Evolutionary conservation across 1,284 basidiomycete genomes (phyloP).

Genomic region (Pseudozyma thailandica): DNA sequence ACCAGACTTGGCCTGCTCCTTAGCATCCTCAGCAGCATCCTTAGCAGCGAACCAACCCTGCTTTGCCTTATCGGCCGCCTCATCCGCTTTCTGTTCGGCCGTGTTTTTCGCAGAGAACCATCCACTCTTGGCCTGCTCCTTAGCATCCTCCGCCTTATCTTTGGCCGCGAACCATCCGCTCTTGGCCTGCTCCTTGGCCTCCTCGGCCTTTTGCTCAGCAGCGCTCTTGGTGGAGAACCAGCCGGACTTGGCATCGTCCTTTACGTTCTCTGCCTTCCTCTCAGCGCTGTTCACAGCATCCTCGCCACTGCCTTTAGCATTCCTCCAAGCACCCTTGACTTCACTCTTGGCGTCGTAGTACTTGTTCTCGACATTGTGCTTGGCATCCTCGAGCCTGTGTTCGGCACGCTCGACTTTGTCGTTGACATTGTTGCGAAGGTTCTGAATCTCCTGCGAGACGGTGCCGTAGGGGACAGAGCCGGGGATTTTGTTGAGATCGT

Average conservation of each 20-base stretch:
- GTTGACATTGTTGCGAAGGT: slow-evolving; percentile 28
- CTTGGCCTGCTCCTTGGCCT: slow-evolving; percentile 25
- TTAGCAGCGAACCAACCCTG: slow-evolving; percentile 37
- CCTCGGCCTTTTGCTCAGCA: slow-evolving; percentile 28
- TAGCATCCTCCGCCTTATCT: slow-evolving; percentile 26
- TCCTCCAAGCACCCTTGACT: slow-evolving; percentile 34
- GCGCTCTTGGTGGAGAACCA: slow-evolving; percentile 45
- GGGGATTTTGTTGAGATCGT: slow-evolving; percentile 29
- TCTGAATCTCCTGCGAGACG: slow-evolving; percentile 36
- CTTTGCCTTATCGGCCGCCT: slow-evolving; percentile 23
- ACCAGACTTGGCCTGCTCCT: slow-evolving; percentile 16
- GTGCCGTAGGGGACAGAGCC: slow-evolving; percentile 45
- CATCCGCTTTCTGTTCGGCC: slow-evolving; percentile 33
- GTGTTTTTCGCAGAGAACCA: slow-evolving; percentile 21
- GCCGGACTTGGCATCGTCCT: slow-evolving; percentile 33
- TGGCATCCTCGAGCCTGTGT: slow-evolving; percentile 27
- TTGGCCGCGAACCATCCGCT: slow-evolving; percentile 32
- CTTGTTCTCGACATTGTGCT: slow-evolving; percentile 26
- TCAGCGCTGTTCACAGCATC: slow-evolving; percentile 20
- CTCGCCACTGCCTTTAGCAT: slow-evolving; percentile 26
- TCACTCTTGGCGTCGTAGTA: slow-evolving; percentile 30
- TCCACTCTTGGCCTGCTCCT: slow-evolving; percentile 15
- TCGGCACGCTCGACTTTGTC: slow-evolving; percentile 33
- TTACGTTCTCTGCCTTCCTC: slow-evolving; percentile 24
- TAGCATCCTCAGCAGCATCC: slow-evolving; percentile 35